Base-by-base conservation (phyloP, 345 rosid species). In the Turnera subulata region DNA sequence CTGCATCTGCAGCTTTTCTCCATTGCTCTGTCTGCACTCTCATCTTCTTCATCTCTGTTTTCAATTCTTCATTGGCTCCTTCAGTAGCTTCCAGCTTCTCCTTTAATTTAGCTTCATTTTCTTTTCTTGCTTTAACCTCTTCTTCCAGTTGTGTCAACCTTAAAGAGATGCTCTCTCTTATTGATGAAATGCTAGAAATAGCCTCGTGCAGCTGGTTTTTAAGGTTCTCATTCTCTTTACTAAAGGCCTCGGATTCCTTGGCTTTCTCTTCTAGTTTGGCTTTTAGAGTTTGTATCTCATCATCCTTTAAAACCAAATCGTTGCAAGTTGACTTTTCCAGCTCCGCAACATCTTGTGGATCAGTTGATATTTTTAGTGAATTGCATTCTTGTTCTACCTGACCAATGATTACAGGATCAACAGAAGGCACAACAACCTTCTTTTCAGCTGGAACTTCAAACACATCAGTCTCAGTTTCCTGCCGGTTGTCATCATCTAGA, bases 1-100 rank as follows among this genome's bases (percentile, higher is more conserved):
- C 98, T 0, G 96, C 98, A 72, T 89, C 96, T 0, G 98, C 98
- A 0, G 95, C 96, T 70, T 92, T 92, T 68, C 80, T 77, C 98
- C 98, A 92, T 62, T 92, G 96, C 75, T 86, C 96, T 20, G 96
- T 89, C 73, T 92, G 98, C 44, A 84, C 84, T 58, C 79, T 79
- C 54, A 92, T 77, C 76, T 72, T 86, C 80, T 76, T 86, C 90
- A 89, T 89, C 80, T 89, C 98, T 0, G 71, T 68, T 66, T 92
- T 96, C 63, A 88, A 45, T 19, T 68, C 80, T 21, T 73, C 74
- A 48, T 86, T 88, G 9, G 68, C 89, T 50, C 75, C 84, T 75
- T 74, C 87, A 20, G 58, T 62, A 43, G 74, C 63, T 69, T 82
- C 77, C 21, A 86, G 76, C 67, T 80, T 79, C 64, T 68, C 82